Evolutionary conservation across 805 yeast species (phyloP), one percentile per base, ranked within the genome.

Genomic region (Diddensiella transvaalensis): DNA sequence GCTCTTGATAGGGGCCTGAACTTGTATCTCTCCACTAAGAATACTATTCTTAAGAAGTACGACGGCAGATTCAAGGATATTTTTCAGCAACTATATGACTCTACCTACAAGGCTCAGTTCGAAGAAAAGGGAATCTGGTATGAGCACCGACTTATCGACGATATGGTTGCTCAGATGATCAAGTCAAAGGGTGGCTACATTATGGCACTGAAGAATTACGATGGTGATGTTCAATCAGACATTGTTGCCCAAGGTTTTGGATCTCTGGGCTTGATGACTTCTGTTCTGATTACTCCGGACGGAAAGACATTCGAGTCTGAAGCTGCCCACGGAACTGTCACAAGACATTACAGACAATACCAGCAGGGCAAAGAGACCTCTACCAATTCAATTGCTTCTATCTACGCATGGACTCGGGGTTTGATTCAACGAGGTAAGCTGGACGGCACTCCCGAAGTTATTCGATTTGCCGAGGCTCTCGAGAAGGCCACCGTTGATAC

Each of bases 291-390:
- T 64, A 82, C 97, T n/a, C 95, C 97, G 44, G 97, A 91, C 69
- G 97, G 97, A 22, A 87, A 86, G 74, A 83, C 96, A 11, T 90
- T 87, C 67, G 97, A 91, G 75, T 75, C 89, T 47, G 98, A 91
- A 75, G 98, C 98, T 51, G 98, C 98, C n/a, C 98, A 91, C 68
- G 98, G 98, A 49, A 91, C 98, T 11, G 98, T 91, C 60, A 91
- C 97, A 41, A 86, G 98, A 74, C 98, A 91, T 69, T 91, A 78
- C 74, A 85, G 97, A 75, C 93, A 84, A 71, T 88, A 87, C 71
- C 97, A 91, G 73, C 87, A 85, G 71, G 98, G 98, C 57, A 87
- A 89, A 68, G 97, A 90, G 73, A 91, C 98, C 17, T 87, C 96
- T 4, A 91, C 98, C 50, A 91, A 91, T 73, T 90, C 97, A 15